Evolutionary conservation across 306 rosid species (phyloP).

Genomic region (Macrotyloma uniflorum): DNA sequence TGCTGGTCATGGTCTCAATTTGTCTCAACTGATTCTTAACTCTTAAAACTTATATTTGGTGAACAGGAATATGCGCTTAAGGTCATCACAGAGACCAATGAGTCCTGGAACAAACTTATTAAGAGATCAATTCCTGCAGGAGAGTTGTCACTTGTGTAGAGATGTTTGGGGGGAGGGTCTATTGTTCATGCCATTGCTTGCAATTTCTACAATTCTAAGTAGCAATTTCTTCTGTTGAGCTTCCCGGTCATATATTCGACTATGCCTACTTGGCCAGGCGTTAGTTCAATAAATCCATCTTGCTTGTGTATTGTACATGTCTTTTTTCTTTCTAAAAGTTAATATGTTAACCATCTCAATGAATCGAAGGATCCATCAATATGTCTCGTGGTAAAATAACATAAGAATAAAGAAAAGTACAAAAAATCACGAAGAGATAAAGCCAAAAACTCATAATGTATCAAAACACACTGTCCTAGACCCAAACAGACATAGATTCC

Average conservation of each 20-base stretch:
- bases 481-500: no score
- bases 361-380: no score
- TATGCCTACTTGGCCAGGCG: conserved; percentile 7
- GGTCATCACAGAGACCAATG: conserved; percentile 81
- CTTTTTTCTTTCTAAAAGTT: no score
- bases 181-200: conserved; percentile 17
- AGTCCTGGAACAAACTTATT: conserved; percentile 84
- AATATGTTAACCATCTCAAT: no score
- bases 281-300: conserved; percentile 31
- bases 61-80: conserved; percentile 79
- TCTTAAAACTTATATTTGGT: conserved; percentile 20
- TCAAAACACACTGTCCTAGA: no score
- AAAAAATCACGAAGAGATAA: no score
- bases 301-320: neutral
- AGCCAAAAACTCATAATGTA: no score
- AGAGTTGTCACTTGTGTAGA: conserved; percentile 77
- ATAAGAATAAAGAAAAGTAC: no score
- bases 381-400: no score
- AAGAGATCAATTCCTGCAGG: conserved; percentile 85
- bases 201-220: conserved; percentile 22
- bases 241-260: conserved; percentile 9
- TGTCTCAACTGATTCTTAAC: neutral
- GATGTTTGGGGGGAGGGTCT: conserved; percentile 26
- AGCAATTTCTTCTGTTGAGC: conserved; percentile 32
- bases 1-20: neutral